These are phyloP conservation scores for Phytophthora megakarya DNA, from an alignment of 352 stramenopile genomes.

Conservation along the genomic window DNA sequence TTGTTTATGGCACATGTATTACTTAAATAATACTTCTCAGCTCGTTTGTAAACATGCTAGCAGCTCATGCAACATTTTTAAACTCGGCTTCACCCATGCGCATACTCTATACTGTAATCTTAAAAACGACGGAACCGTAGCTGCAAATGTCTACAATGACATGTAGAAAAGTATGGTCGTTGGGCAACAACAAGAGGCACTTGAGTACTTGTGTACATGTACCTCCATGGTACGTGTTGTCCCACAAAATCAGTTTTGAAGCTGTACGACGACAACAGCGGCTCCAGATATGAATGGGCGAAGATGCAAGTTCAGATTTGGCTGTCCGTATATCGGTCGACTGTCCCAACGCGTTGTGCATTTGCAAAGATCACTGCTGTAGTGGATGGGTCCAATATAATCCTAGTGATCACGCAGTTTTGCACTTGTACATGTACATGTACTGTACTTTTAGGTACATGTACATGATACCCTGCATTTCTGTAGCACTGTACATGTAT, in stretches of 20 bases:
- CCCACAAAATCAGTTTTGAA: conserved; percentile 31
- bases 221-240: neutral
- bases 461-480: too few species aligned
- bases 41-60: too few species aligned
- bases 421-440: neutral
- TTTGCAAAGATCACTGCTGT: neutral
- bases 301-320: conserved; percentile 32
- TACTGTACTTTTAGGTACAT: too few species aligned
- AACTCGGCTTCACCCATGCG: too few species aligned
- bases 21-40: too few species aligned
- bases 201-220: too few species aligned
- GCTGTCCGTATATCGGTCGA: conserved; percentile 32
- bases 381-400: conserved; percentile 4
- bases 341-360: conserved; percentile 10
- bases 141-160: too few species aligned
- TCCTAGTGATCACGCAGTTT: conserved; percentile 6
- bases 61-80: too few species aligned
- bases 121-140: too few species aligned
- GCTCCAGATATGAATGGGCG: conserved; percentile 3
- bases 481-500: too few species aligned
- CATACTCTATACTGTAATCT: too few species aligned
- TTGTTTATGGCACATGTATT: too few species aligned
- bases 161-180: neutral
- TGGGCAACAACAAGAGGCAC: neutral
- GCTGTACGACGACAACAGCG: neutral